These are phyloP conservation scores for Calycina herbarum DNA, from an alignment of 2,329 filamentous ascomycete genomes.

Conservation along the genomic window DNA sequence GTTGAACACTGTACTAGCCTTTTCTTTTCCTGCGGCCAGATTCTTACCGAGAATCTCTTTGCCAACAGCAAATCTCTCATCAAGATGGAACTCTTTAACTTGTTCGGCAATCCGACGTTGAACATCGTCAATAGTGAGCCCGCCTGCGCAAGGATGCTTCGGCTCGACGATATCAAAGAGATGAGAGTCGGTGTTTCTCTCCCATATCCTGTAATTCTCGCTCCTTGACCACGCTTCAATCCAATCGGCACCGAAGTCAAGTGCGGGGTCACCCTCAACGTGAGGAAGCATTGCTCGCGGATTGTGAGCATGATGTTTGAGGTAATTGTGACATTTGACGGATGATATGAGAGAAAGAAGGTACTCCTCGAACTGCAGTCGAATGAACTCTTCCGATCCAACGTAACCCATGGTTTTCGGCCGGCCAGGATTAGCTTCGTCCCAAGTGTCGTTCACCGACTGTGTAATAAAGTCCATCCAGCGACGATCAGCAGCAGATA, in stretches of 20 bases:
- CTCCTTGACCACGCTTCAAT: constrained; percentile 85
- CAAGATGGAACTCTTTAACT: constrained; percentile 88
- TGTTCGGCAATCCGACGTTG: constrained; percentile 88
- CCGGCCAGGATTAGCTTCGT: constrained; percentile 80
- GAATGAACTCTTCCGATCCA: constrained; percentile 95
- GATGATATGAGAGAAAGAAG: constrained; percentile 83
- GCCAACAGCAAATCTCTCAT: constrained; percentile 82
- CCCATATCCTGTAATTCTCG: constrained; percentile 89
- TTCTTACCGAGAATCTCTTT: constrained; percentile 86
- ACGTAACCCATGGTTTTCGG: constrained; percentile 96
- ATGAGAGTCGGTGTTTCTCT: constrained; percentile 76
- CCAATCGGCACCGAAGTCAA: constrained; percentile 83
- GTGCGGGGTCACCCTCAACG: constrained; percentile 78
- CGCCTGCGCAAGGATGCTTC: constrained; percentile 88
- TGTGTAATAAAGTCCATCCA: constrained; percentile 98
- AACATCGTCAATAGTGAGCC: constrained; percentile 90
- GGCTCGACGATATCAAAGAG: constrained; percentile 95
- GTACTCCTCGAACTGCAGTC: constrained; percentile 96
- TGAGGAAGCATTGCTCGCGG: constrained; percentile 62
- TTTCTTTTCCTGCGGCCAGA: constrained; percentile 82
- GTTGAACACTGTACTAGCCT: constrained; percentile 83
- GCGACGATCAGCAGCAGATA: constrained; percentile 84
- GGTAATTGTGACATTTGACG: constrained; percentile 82
- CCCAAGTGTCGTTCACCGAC: constrained; percentile 94
- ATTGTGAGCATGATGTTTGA: constrained; percentile 53